Conservation (phyloP, 2,329 filamentous ascomycete genomes). For the Zalaria obscura region DNA sequence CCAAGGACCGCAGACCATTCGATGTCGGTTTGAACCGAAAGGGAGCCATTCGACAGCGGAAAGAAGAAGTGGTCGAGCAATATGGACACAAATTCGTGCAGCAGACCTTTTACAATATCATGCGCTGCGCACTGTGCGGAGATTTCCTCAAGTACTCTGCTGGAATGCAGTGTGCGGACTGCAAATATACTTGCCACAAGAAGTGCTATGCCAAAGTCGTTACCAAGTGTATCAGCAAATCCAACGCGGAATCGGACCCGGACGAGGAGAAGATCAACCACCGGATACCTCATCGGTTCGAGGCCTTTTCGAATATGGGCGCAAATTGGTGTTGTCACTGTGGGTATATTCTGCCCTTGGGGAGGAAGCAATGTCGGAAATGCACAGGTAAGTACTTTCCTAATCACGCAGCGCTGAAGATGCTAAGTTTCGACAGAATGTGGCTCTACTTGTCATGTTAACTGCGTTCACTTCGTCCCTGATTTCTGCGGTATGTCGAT, state of each 20-base stretch:
- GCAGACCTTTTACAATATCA: conserved; percentile 99
- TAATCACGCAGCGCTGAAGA: neutral
- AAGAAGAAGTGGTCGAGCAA: conserved; percentile 97
- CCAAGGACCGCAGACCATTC: conserved; percentile 66
- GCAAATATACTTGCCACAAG: conserved; percentile 98
- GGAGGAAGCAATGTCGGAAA: conserved; percentile 86
- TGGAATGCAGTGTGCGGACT: conserved; percentile 98
- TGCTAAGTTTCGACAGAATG: conserved; percentile 51
- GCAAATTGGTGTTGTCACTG: conserved; percentile 99
- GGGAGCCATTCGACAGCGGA: conserved; percentile 90
- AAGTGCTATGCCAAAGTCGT: conserved; percentile 96
- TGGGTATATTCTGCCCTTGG: conserved; percentile 87
- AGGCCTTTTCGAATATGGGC: conserved; percentile 91
- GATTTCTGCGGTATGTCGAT: conserved; percentile 99
- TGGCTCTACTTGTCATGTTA: conserved; percentile 74
- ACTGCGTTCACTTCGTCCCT: conserved; percentile 87
- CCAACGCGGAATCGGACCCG: conserved; percentile 93
- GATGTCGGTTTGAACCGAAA: conserved; percentile 87
- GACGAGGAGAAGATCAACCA: conserved; percentile 99
- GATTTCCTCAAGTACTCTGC: conserved; percentile 98
- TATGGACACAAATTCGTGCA: conserved; percentile 98
- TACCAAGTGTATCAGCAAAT: conserved; percentile 99
- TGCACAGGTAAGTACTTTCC: conserved; percentile 40
- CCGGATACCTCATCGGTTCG: conserved; percentile 93
- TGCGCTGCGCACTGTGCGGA: conserved; percentile 94